Base-by-base conservation (phyloP, 441 rosid genomes). In the Viola pubescens region DNA sequence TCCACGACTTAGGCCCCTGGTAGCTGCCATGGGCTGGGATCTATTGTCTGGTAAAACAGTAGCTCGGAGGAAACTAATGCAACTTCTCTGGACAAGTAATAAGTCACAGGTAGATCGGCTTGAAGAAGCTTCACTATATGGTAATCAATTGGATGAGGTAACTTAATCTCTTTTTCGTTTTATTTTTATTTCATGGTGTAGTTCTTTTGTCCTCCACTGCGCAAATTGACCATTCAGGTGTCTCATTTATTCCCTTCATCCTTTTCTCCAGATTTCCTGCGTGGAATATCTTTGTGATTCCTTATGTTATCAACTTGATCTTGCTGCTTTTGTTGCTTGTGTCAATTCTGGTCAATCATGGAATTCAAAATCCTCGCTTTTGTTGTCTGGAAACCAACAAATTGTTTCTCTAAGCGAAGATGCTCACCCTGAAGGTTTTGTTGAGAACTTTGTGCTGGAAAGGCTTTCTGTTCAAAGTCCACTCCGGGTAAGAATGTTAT, bases 21-120 rank as follows among this genome's bases (percentile, higher is more conserved):
- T 89, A 65, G 98, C 97, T 67, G 84, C 86, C 56, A 87, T 92
- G 96, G 97, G 97, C 45, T 92, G 98, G 98, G 98, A 92, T 79
- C 74, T 92, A 48, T 73, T 92, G 74, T 71, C 81, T 64, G 89
- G 92, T 52, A 87, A 89, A 76, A 86, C 97, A 52, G 60, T 69
- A 59, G 66, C 75, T 54, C 84, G 97, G 59, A 81, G 87, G 76
- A 82, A 82, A 61, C 72, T 92, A 70, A 79, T 92, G 96, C 87
- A 82, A 70, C 78, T 83, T 61, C 78, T 89, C 43, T 92, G 97
- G 95, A 80, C 74, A 43, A 80, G 83, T 67, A 79, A 80, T 61
- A 82, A 79, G 65, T 88, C 92, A 3, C 89, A 81, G 75, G 84
- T 74, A 43, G 64, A 75, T 72, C 81, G 82, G 52, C 70, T 85